phyloP scores from a whole-genome alignment of 2,329 filamentous ascomycete genomes.

The Fusarium citri region DNA sequence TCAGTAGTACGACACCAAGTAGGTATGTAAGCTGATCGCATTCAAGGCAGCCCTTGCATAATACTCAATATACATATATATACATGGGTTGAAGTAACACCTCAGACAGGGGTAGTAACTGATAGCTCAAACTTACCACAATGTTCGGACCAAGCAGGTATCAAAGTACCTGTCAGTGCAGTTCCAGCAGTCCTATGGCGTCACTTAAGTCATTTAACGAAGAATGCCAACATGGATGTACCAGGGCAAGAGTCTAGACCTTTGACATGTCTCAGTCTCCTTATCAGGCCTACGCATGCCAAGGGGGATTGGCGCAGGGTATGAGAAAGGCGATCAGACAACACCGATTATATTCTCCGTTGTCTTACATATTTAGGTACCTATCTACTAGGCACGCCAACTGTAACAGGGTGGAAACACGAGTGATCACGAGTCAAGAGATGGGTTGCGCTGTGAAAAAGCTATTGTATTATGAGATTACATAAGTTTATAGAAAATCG shows the following conservation, averaged over 20 bases:
- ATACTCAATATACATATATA: not conserved
- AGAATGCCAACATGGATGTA: constrained; percentile 9
- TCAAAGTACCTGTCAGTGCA: constrained; percentile 3
- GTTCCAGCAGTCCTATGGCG: constrained; percentile 10
- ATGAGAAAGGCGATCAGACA: constrained; percentile 6
- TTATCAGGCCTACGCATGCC: not conserved
- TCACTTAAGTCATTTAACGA: constrained; percentile 15
- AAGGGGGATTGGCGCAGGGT: not conserved
- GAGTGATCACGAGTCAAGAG: constrained; percentile 1
- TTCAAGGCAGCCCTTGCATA: not conserved
- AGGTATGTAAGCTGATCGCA: not conserved
- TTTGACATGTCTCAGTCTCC: constrained; percentile 19
- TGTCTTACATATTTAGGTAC: not conserved
- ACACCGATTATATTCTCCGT: constrained; percentile 15
- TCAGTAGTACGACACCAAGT: not conserved
- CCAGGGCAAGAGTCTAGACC: constrained; percentile 12
- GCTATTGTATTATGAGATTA: constrained; percentile 9
- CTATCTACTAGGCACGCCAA: not conserved
- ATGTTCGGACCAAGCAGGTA: not conserved
- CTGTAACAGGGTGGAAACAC: constrained; percentile 1
- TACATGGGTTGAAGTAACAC: constrained; percentile 11
- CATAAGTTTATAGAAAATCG: not conserved
- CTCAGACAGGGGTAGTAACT: not conserved
- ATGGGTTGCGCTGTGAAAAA: not conserved
- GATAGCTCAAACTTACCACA: constrained; percentile 2